These are phyloP conservation scores for Chlamydomonas reinhardtii DNA, from an alignment of 163 green algal species.

Conservation along the genomic window DNA sequence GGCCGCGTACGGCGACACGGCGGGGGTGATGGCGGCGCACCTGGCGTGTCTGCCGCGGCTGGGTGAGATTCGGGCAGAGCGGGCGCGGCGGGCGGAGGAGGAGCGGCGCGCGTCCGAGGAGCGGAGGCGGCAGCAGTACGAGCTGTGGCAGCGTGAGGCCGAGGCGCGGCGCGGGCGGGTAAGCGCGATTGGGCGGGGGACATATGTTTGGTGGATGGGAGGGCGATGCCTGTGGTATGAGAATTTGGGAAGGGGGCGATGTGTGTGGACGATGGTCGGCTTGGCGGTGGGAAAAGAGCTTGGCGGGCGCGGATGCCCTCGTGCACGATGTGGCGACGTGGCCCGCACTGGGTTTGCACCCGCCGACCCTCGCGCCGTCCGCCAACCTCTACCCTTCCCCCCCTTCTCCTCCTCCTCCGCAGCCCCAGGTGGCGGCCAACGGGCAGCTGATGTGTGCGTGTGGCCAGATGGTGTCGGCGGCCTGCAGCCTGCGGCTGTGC, in stretches of 20 bases:
- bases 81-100: neutral
- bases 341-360: too few species aligned
- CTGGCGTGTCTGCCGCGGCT: neutral
- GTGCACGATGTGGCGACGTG: too few species aligned
- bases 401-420: too few species aligned
- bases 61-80: neutral
- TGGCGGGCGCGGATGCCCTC: too few species aligned
- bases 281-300: too few species aligned
- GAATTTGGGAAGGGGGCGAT: too few species aligned
- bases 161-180: neutral
- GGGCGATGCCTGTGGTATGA: too few species aligned
- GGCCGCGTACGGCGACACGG: conserved; percentile 8
- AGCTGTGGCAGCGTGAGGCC: neutral
- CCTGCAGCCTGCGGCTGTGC: neutral
- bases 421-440: neutral
- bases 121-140: neutral
- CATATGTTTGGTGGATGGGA: too few species aligned
- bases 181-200: too few species aligned
- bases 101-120: neutral
- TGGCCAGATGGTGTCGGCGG: neutral
- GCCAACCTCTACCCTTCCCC: too few species aligned
- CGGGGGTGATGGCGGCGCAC: conserved; percentile 6
- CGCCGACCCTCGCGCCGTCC: too few species aligned
- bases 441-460: neutral
- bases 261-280: too few species aligned